Conservation (phyloP, 306 rosid genomes). For the Senna tora region DNA sequence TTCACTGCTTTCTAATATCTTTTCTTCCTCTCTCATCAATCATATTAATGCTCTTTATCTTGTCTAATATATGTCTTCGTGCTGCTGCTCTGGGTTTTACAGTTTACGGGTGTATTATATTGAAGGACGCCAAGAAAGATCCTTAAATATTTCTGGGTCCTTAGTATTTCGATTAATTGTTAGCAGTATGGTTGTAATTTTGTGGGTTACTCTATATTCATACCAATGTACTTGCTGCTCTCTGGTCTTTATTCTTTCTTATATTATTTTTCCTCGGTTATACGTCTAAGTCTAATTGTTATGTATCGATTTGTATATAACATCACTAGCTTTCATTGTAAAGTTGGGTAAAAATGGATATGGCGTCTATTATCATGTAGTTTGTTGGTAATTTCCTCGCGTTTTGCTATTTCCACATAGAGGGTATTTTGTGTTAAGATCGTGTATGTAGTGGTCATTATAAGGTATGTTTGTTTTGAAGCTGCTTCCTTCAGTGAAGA, state of each 20-base stretch:
- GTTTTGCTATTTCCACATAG: not conserved
- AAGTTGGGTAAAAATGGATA: slow-evolving; percentile 48
- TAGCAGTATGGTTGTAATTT: slow-evolving; percentile 34
- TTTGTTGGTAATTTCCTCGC: slow-evolving; percentile 33
- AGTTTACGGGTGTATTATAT: slow-evolving; percentile 25
- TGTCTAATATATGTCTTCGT: slow-evolving; percentile 33
- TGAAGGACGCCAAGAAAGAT: slow-evolving; percentile 36
- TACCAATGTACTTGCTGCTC: slow-evolving; percentile 37
- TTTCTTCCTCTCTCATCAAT: slow-evolving; percentile 30
- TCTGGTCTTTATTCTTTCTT: slow-evolving; percentile 22
- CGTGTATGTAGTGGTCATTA: slow-evolving; percentile 15
- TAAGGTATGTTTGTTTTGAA: slow-evolving; percentile 30
- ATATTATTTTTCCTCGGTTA: slow-evolving; percentile 29
- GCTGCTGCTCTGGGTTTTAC: slow-evolving; percentile 36
- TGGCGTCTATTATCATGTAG: slow-evolving; percentile 35
- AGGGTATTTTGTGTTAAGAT: slow-evolving; percentile 18
- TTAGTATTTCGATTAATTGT: slow-evolving; percentile 39
- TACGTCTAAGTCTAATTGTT: slow-evolving; percentile 27
- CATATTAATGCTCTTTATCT: slow-evolving; percentile 29
- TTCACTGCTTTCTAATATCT: slow-evolving; percentile 48
- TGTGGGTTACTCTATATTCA: slow-evolving; percentile 36
- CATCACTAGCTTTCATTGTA: slow-evolving; percentile 28
- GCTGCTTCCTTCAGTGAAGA: slow-evolving; percentile 4
- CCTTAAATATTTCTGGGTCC: slow-evolving; percentile 36
- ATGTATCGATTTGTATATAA: slow-evolving; percentile 19